A percentile compares a stretch with the other conserved stretches of the same genome.
Evolutionary conservation across 1,284 basidiomycete species (phyloP).

Genomic region (Trametes sp.): DNA sequence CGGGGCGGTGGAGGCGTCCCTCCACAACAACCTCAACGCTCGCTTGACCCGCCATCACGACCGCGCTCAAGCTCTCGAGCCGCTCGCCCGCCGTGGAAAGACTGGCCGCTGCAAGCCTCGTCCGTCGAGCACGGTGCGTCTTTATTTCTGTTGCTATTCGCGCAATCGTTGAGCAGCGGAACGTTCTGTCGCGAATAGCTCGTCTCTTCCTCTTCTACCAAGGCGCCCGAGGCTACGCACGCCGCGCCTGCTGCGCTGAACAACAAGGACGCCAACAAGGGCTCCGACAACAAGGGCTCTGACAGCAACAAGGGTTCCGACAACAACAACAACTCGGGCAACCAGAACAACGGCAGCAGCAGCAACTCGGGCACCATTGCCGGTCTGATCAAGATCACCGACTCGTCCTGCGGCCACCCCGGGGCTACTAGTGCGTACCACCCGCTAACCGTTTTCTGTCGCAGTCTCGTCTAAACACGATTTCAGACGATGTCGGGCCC

Average conservation of each 20-base stretch:
- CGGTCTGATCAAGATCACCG: constrained; percentile 24
- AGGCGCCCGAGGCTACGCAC: constrained; percentile 7
- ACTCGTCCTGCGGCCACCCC: constrained; percentile 23
- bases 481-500: constrained; percentile 55
- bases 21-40: constrained; percentile 47
- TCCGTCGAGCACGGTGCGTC: constrained; percentile 20
- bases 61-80: constrained; percentile 6
- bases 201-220: constrained; percentile 10
- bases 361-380: background rate
- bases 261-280: constrained; percentile 3
- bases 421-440: constrained; percentile 23
- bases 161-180: background rate
- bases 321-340: constrained; percentile 6
- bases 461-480: constrained; percentile 1
- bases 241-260: constrained; percentile 16
- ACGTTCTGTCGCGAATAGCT: constrained; percentile 4
- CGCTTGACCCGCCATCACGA: constrained; percentile 42
- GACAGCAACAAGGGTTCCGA: background rate
- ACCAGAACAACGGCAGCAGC: background rate
- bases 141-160: background rate
- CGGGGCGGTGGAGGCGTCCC: constrained; percentile 48
- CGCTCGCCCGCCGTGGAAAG: constrained; percentile 14
- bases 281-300: background rate
- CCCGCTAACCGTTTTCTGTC: background rate
- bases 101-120: constrained; percentile 28